phyloP scores from a whole-genome alignment of 2,329 filamentous ascomycete species.

The Colletotrichum orchidophilum region DNA sequence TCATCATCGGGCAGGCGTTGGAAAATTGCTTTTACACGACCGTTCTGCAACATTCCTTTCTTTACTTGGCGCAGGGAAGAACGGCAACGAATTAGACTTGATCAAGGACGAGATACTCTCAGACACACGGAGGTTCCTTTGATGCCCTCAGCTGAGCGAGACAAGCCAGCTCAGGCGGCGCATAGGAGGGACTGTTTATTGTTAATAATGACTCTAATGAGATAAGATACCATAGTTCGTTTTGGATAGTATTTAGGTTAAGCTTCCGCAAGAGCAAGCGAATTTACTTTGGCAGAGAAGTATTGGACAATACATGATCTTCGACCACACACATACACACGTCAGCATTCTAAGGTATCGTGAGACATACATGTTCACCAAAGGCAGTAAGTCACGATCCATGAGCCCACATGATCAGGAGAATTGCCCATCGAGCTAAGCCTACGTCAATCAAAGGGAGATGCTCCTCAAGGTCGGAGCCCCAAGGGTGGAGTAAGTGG shows the following conservation, averaged over 20 bases:
- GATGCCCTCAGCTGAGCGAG: background rate
- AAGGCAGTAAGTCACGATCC: background rate
- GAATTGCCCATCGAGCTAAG: background rate
- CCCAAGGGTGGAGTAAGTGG: background rate
- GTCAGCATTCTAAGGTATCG: too few species aligned
- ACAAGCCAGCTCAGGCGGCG: conserved; percentile 13
- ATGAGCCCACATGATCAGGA: background rate
- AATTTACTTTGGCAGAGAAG: background rate
- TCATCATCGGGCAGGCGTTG: background rate
- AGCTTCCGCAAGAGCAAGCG: background rate
- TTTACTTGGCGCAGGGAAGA: conserved; percentile 13
- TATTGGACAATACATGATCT: conserved; percentile 1
- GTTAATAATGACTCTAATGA: conserved; percentile 34
- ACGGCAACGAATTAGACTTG: conserved; percentile 20
- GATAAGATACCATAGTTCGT: conserved; percentile 32
- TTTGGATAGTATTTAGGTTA: background rate
- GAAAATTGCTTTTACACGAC: background rate
- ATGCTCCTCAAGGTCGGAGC: background rate
- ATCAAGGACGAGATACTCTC: conserved; percentile 27
- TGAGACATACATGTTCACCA: background rate
- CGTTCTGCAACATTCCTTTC: background rate
- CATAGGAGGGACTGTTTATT: conserved; percentile 5
- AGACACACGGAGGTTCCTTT: conserved; percentile 15
- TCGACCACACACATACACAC: background rate
- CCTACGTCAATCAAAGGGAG: background rate